phyloP scores from a whole-genome alignment of 1,284 basidiomycete species.

The Cutaneotrichosporon cyanovorans region DNA sequence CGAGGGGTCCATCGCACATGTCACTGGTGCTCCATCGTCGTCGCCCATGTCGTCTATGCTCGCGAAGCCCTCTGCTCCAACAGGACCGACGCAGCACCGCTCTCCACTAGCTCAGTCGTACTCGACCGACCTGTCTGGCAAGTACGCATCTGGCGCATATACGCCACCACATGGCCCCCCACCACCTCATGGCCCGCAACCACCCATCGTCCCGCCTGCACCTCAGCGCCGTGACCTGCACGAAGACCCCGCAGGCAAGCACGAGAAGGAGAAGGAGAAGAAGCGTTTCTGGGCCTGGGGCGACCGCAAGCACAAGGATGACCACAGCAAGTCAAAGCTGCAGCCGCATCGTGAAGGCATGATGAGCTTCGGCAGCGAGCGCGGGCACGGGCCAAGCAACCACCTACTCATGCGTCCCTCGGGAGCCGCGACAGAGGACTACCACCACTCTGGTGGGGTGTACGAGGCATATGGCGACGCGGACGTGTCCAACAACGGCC shows the following conservation, averaged over 20 bases:
- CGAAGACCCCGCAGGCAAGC: conserved; percentile 4
- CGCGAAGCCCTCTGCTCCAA: conserved; percentile 5
- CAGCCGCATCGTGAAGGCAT: too few species aligned
- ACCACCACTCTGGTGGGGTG: conserved; percentile 6
- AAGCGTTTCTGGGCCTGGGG: conserved; percentile 15
- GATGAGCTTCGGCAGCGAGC: neutral
- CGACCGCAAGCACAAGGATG: conserved; percentile 9
- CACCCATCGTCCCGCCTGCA: neutral
- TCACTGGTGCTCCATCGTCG: neutral
- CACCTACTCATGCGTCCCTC: neutral
- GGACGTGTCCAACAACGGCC: conserved; percentile 12
- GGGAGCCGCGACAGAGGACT: conserved; percentile 2
- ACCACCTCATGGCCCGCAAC: neutral
- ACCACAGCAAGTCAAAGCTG: neutral
- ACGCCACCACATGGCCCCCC: too few species aligned
- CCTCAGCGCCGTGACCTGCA: too few species aligned
- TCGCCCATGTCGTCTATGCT: conserved; percentile 8
- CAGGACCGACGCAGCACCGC: neutral
- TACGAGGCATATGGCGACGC: conserved; percentile 17
- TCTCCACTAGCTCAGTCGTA: conserved; percentile 16
- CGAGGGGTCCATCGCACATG: conserved; percentile 9
- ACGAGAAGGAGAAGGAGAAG: conserved; percentile 9
- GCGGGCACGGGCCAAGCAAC: neutral
- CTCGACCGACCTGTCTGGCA: conserved; percentile 1
- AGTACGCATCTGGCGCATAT: neutral